These are phyloP conservation scores for Oryza australiensis DNA, from an alignment of 176 grass and related monocot species.

Conservation along the genomic window DNA sequence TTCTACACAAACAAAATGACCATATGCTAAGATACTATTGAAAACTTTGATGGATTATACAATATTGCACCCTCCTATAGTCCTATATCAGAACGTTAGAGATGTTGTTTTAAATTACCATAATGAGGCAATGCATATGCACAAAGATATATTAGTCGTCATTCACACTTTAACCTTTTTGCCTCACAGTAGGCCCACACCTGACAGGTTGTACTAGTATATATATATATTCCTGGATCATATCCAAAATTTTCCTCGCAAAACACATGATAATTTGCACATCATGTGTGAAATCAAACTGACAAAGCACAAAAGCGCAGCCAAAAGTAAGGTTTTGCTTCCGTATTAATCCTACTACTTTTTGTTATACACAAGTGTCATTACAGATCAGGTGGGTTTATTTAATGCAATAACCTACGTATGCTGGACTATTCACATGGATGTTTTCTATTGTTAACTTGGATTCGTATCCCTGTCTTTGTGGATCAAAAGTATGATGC, in stretches of 20 bases:
- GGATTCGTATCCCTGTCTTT: slow-evolving; percentile 36
- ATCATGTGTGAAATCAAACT: slow-evolving; percentile 34
- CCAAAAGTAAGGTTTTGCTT: slow-evolving; percentile 43
- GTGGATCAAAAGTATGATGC: slow-evolving; percentile 20
- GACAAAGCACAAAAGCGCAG: slow-evolving; percentile 21
- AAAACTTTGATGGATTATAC: not conserved
- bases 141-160: slow-evolving; percentile 8
- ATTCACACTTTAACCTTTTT: not conserved
- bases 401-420: slow-evolving; percentile 6
- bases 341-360: slow-evolving; percentile 36
- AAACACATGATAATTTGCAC: slow-evolving; percentile 28
- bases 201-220: not conserved
- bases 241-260: slow-evolving; percentile 15
- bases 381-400: slow-evolving; percentile 17
- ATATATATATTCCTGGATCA: not conserved
- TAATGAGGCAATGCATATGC: not conserved
- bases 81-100: slow-evolving; percentile 3
- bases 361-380: slow-evolving; percentile 38
- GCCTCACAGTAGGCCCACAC: slow-evolving; percentile 9
- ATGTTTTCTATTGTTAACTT: slow-evolving; percentile 20
- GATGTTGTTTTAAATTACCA: slow-evolving; percentile 1
- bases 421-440: not conserved
- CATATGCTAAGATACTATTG: not conserved
- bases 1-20: not conserved
- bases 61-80: not conserved